A percentile compares a stretch with the other conserved stretches of the same genome.
Evolutionary conservation across 2,329 filamentous ascomycete species (phyloP).

Genomic region (Ceratocystis papillata): DNA sequence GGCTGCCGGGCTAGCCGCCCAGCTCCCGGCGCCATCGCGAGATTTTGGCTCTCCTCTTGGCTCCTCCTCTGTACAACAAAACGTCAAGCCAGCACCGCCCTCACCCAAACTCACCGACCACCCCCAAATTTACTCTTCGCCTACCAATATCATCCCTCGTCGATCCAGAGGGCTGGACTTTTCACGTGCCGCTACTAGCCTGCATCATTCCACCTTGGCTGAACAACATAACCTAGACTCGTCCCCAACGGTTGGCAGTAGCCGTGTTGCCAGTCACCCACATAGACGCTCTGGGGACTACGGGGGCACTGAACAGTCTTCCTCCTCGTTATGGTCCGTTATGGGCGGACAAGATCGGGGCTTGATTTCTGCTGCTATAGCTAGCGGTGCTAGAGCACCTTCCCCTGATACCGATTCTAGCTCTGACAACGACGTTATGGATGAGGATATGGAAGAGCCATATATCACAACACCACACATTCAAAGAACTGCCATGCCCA

Average conservation of each 20-base stretch:
- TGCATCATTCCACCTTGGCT: constrained; percentile 90
- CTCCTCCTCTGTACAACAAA: constrained; percentile 6
- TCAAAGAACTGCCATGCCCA: constrained; percentile 17
- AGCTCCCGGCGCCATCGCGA: constrained; percentile 6
- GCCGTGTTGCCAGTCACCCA: constrained; percentile 44
- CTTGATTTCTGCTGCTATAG: constrained; percentile 64
- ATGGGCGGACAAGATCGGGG: constrained; percentile 59
- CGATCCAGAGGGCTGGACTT: constrained; percentile 88
- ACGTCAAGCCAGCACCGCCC: background rate
- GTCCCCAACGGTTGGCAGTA: constrained; percentile 65
- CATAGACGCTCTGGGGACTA: constrained; percentile 45
- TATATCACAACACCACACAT: constrained; percentile 71
- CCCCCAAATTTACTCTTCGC: constrained; percentile 74
- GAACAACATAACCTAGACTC: constrained; percentile 81
- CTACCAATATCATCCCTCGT: constrained; percentile 76
- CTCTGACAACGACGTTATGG: constrained; percentile 59
- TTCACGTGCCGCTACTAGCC: constrained; percentile 79
- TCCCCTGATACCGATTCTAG: constrained; percentile 68
- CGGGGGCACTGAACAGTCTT: constrained; percentile 50
- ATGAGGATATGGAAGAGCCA: constrained; percentile 66
- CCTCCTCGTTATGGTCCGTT: constrained; percentile 60
- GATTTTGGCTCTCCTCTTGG: constrained; percentile 18
- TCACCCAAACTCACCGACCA: constrained; percentile 67
- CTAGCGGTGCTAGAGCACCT: constrained; percentile 56
- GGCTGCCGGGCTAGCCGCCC: constrained; percentile 28